A percentile compares a stretch with the other conserved stretches of the same genome.
These are phyloP conservation scores for Begonia peltatifolia DNA, from an alignment of 306 rosid genomes.

Conservation along the genomic window DNA sequence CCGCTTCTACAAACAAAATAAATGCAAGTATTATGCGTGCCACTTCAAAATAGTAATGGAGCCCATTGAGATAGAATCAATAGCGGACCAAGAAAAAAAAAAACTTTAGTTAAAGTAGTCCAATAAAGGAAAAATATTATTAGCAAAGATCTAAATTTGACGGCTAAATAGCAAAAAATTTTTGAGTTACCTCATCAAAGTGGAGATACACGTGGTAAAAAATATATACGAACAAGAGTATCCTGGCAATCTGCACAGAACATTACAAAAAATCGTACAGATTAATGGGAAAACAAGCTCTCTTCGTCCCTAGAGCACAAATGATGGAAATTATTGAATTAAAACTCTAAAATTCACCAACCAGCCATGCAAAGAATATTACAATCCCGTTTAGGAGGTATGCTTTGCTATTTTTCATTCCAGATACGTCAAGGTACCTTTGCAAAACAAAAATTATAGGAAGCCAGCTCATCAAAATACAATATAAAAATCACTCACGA, in stretches of 20 bases:
- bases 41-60: no score
- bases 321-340: not conserved
- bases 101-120: no score
- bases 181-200: slow-evolving; percentile 58
- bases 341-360: slow-evolving; percentile 17
- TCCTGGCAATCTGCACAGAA: slow-evolving; percentile 75
- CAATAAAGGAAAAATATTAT: not conserved
- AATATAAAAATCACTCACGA: no score
- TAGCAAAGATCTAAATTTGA: slow-evolving; percentile 3
- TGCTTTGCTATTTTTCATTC: slow-evolving; percentile 75
- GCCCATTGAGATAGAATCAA: no score
- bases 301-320: not conserved
- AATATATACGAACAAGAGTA: slow-evolving; percentile 63
- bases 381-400: slow-evolving; percentile 81
- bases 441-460: slow-evolving; percentile 3
- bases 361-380: slow-evolving; percentile 93
- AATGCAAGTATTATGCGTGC: no score
- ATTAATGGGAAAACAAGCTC: not conserved
- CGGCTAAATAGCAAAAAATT: slow-evolving; percentile 2
- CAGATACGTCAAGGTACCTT: slow-evolving; percentile 94
- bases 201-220: slow-evolving; percentile 83
- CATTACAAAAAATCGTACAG: not conserved
- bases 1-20: no score
- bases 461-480: no score
- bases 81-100: no score